phyloP scores from a whole-genome alignment of 257 asterid genomes.

The Primulina tabacum region DNA sequence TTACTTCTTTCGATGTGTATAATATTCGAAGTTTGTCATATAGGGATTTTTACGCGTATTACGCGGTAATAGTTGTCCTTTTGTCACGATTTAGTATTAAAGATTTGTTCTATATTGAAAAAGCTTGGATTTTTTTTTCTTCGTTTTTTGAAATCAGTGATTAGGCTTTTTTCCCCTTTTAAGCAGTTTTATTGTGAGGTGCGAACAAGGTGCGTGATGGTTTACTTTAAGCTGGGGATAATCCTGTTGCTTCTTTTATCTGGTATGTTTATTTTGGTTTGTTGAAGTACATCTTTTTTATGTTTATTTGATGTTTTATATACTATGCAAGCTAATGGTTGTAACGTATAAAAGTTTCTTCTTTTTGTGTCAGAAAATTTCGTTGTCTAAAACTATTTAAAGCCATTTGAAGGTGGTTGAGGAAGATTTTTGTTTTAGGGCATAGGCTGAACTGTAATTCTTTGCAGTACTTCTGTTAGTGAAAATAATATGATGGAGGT shows the following conservation, averaged over 20 bases:
- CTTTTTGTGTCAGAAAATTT: constrained; percentile 1
- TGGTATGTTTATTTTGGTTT: constrained; percentile 43
- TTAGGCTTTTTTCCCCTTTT: constrained; percentile 3
- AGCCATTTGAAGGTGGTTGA: not conserved
- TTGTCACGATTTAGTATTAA: constrained; percentile 14
- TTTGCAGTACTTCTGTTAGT: constrained; percentile 2
- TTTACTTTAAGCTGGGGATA: constrained; percentile 32
- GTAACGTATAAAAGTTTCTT: constrained; percentile 2
- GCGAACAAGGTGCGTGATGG: constrained; percentile 45
- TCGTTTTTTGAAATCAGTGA: constrained; percentile 16
- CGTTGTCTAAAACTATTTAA: constrained; percentile 4
- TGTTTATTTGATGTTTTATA: not conserved
- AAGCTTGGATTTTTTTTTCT: constrained; percentile 1
- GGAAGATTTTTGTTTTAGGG: constrained; percentile 7
- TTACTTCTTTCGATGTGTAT: constrained; percentile 6
- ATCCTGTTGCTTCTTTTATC: constrained; percentile 45
- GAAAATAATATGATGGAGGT: constrained; percentile 14
- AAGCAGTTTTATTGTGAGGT: constrained; percentile 30
- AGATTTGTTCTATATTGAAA: constrained; percentile 22
- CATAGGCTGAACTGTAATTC: not conserved
- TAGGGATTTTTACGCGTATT: constrained; percentile 23
- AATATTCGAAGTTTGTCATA: constrained; percentile 1
- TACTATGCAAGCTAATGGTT: constrained; percentile 11
- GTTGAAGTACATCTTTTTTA: constrained; percentile 1
- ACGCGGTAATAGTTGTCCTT: constrained; percentile 25